Conservation (phyloP, 495 filamentous ascomycete genomes). For the Penicillium robsamsonii region DNA sequence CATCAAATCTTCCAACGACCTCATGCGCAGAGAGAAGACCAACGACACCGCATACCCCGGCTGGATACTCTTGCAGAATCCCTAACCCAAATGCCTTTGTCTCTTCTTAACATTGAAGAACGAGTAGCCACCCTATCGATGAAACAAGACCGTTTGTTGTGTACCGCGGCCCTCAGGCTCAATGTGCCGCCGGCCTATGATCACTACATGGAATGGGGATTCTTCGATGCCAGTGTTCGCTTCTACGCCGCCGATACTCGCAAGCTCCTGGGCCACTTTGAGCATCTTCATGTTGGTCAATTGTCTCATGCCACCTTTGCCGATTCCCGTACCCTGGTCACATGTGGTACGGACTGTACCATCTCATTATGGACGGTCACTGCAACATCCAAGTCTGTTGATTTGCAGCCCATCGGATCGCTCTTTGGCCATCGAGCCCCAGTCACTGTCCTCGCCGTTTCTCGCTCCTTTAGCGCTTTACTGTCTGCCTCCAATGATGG, state of each 20-base stretch:
- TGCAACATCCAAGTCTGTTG: constrained; percentile 64
- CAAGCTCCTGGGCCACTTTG: constrained; percentile 77
- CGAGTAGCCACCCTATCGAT: constrained; percentile 77
- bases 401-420: constrained; percentile 73
- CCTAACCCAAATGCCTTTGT: constrained; percentile 76
- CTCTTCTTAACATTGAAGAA: constrained; percentile 76
- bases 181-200: constrained; percentile 87
- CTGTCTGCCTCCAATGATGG: constrained; percentile 79
- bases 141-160: constrained; percentile 81
- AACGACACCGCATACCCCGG: constrained; percentile 55
- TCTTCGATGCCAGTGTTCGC: constrained; percentile 85
- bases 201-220: constrained; percentile 94
- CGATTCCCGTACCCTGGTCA: constrained; percentile 86
- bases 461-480: constrained; percentile 81
- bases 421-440: constrained; percentile 87
- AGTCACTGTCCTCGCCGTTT: constrained; percentile 77
- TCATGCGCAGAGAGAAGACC: constrained; percentile 71
- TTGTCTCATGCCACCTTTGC: constrained; percentile 78
- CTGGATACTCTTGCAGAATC: constrained; percentile 77
- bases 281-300: constrained; percentile 88
- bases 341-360: constrained; percentile 86
- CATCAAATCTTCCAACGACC: constrained; percentile 85
- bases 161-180: constrained; percentile 74
- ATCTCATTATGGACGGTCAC: constrained; percentile 76
- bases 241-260: constrained; percentile 81